Conservation (phyloP, 208 protist species). For the Trypanosoma lewisi region DNA sequence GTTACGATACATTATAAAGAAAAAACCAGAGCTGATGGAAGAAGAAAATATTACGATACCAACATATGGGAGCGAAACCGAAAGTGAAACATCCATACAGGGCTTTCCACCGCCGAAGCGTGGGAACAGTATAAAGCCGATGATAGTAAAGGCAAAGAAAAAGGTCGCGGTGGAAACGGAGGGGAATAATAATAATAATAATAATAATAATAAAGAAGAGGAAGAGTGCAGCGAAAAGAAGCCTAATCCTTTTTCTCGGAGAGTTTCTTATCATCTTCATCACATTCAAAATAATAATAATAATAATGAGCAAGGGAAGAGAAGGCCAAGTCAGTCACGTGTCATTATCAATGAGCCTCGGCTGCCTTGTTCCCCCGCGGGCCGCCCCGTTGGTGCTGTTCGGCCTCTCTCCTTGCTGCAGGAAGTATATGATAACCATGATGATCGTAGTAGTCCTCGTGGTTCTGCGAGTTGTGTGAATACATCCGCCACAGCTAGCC, state of each 20-base stretch:
- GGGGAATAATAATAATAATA: too few species aligned
- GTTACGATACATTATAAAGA: neutral
- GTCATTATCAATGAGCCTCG: too few species aligned
- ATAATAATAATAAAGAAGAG: too few species aligned
- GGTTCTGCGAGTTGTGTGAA: neutral
- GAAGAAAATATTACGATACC: neutral
- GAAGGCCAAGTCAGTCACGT: too few species aligned
- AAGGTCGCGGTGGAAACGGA: too few species aligned
- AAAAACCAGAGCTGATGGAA: constrained; percentile 16
- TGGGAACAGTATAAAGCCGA: neutral
- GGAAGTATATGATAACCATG: neutral
- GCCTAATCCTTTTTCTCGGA: too few species aligned
- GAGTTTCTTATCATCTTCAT: too few species aligned
- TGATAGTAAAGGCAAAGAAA: neutral
- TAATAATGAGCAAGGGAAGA: neutral
- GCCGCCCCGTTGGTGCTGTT: neutral
- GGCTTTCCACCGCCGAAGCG: neutral
- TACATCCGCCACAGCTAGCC: neutral
- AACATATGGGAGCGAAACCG: constrained; percentile 2
- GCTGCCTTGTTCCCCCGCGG: neutral
- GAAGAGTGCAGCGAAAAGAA: too few species aligned
- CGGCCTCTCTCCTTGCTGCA: neutral
- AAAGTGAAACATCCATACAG: neutral
- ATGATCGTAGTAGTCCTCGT: neutral
- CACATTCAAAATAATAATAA: too few species aligned